Conservation (phyloP, 2,329 filamentous ascomycete genomes). For the Fusarium equiseti region DNA sequence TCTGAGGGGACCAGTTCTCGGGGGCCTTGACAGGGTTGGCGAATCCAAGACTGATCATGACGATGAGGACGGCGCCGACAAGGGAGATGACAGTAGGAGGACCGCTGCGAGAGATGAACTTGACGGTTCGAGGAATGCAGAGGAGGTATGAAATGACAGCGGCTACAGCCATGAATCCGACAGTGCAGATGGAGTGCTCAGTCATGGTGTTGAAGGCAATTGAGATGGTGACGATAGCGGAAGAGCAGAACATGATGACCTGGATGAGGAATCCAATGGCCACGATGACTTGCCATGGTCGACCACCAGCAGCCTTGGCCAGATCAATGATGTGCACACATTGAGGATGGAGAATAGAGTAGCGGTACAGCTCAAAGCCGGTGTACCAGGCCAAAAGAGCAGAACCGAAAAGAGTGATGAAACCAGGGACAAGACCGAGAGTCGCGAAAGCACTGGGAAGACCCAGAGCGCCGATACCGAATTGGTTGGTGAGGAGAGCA, state of each 20-base stretch:
- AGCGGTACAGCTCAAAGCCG: neutral
- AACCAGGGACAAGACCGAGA: slow-evolving; percentile 62
- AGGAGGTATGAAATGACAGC: slow-evolving; percentile 12
- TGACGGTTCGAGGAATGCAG: slow-evolving; percentile 21
- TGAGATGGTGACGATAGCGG: slow-evolving; percentile 22
- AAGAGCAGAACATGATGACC: slow-evolving; percentile 28
- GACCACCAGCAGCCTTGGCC: slow-evolving; percentile 62
- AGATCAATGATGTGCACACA: slow-evolving; percentile 76
- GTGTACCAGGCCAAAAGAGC: neutral
- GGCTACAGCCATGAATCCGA: slow-evolving; percentile 21
- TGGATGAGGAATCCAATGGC: slow-evolving; percentile 21
- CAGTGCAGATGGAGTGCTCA: slow-evolving; percentile 19
- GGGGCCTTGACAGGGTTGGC: slow-evolving; percentile 2
- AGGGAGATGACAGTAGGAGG: slow-evolving; percentile 16
- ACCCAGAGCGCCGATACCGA: slow-evolving; percentile 63
- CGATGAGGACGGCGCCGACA: slow-evolving; percentile 14
- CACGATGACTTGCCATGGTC: slow-evolving; percentile 9
- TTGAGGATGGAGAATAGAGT: slow-evolving; percentile 63
- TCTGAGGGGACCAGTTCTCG: slow-evolving; percentile 15
- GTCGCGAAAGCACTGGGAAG: slow-evolving; percentile 76
- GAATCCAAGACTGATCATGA: slow-evolving; percentile 30
- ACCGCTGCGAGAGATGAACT: slow-evolving; percentile 27
- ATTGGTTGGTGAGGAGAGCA: slow-evolving; percentile 41
- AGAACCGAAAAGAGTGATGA: slow-evolving; percentile 1
- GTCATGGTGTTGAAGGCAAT: slow-evolving; percentile 31